These are phyloP conservation scores for Claviceps pusilla DNA, from an alignment of 2,329 filamentous ascomycete species.

Conservation along the genomic window DNA sequence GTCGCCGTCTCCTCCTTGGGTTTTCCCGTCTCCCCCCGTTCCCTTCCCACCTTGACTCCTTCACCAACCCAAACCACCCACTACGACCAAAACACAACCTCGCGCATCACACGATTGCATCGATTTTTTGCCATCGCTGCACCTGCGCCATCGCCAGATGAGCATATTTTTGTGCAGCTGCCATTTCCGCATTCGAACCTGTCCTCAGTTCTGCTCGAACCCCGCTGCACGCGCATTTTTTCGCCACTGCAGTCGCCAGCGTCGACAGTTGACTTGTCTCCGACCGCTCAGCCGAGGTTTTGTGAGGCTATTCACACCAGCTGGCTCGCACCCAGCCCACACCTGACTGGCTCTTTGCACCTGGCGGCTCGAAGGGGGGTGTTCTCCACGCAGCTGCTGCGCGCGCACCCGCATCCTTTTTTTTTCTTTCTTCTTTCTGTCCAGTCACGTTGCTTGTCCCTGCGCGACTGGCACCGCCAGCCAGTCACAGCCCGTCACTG, in stretches of 20 bases:
- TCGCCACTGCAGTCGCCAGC: conserved; percentile 2
- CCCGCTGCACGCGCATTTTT: conserved; percentile 12
- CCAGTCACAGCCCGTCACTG: neutral
- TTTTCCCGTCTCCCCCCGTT: conserved; percentile 9
- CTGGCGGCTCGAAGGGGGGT: conserved; percentile 4
- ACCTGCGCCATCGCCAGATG: conserved; percentile 22
- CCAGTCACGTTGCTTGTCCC: conserved; percentile 12
- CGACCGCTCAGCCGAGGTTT: conserved; percentile 10
- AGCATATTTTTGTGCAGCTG: conserved; percentile 19
- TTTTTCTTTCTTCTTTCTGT: conserved; percentile 1
- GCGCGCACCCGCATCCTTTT: conserved; percentile 6
- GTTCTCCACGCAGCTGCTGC: conserved; percentile 4
- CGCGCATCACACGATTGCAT: conserved; percentile 20
- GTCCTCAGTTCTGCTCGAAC: conserved; percentile 9
- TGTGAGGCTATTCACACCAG: conserved; percentile 28
- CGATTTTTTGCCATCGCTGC: conserved; percentile 22
- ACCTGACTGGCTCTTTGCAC: conserved; percentile 2
- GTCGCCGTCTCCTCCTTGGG: conserved; percentile 8
- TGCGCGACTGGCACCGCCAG: conserved; percentile 2
- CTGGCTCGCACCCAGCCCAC: neutral
- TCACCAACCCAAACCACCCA: conserved; percentile 21
- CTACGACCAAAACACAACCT: conserved; percentile 16
- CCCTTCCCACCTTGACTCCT: conserved; percentile 13
- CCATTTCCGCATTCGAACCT: conserved; percentile 16
- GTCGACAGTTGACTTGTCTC: conserved; percentile 6